Base-by-base conservation (phyloP, 805 yeast species). In the Saturnispora gosingensis region DNA sequence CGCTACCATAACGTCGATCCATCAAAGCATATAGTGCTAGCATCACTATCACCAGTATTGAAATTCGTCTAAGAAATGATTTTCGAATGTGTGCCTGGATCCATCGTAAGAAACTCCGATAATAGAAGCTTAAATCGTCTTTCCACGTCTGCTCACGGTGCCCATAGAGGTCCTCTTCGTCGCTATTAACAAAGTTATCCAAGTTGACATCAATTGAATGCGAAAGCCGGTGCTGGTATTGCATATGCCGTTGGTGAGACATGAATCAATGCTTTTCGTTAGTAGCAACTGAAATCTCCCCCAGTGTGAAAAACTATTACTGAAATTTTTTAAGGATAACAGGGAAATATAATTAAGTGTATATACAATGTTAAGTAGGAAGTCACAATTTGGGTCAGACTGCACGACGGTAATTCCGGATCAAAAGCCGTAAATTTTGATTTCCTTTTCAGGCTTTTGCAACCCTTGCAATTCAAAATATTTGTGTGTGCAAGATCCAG, bases 401-500 rank as follows among this genome's bases (percentile, higher is more conserved):
- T 10, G 11, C 34, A 10, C 15, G n/a, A 13, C 22, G 22, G 22
- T 22, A 30, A 13, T 7, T 11, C 6, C 3, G 3, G 25, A 22
- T 45, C 16, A 30, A 45, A 49, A 49, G 16, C 51, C 51, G 20
- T 49, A 49, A 9, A 24, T 15, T n/a, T 11, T 27, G 18, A 49
- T 49, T 16, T 49, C 51, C 15, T 43, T 18, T 25, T 43, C 47
- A 10, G 51, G 51, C 68, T 81, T 83, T 54, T 71, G 65, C 59
- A 80, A 61, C 46, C 76, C 75, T 59, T 74, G 73, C 45, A 80
- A 67, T 13, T 75, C 73, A 70, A 71, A 81, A 68, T 70, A 85
- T 64, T 78, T 78, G 54, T 76, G 70, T 25, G 85, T 77, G 70
- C 93, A 85, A 2, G 87, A 80, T 65, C 80, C 83, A 20, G 74